Conservation (phyloP, 192 early-diverging fungal genomes). For the Entomortierella parvispora region DNA sequence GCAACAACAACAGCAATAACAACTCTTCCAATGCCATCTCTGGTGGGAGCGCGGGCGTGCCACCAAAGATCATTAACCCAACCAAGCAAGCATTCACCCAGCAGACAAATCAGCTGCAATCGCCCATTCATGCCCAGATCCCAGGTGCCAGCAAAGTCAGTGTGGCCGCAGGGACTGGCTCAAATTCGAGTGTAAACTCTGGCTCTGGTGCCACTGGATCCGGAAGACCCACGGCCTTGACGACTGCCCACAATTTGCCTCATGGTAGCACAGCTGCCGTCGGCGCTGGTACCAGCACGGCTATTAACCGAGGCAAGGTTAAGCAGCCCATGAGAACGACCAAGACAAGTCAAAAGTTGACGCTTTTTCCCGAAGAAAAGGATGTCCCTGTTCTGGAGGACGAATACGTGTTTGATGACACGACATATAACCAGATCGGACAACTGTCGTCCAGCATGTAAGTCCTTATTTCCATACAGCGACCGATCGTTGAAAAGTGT, state of each 20-base stretch:
- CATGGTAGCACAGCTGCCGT: constrained; percentile 9
- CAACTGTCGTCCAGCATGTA: constrained; percentile 61
- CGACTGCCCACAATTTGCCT: constrained; percentile 21
- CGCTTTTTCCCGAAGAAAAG: constrained; percentile 86
- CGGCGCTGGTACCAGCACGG: constrained; percentile 9
- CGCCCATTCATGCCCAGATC: constrained; percentile 41
- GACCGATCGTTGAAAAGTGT: background rate
- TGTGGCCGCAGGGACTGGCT: constrained; percentile 4
- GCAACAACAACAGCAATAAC: constrained; percentile 14
- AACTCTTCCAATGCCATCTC: constrained; percentile 4
- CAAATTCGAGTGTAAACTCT: background rate
- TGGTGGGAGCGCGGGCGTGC: constrained; percentile 35
- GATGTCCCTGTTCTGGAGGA: constrained; percentile 53
- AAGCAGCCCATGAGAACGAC: constrained; percentile 87
- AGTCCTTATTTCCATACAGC: background rate
- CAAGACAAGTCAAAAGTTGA: constrained; percentile 93
- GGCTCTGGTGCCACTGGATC: constrained; percentile 11
- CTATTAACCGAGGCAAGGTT: constrained; percentile 48
- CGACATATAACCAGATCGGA: constrained; percentile 79
- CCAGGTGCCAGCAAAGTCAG: constrained; percentile 19
- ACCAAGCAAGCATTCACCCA: constrained; percentile 37
- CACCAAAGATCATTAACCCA: constrained; percentile 52
- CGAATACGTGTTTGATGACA: constrained; percentile 58
- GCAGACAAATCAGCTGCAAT: constrained; percentile 28
- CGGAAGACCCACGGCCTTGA: background rate